A percentile compares a stretch with the other conserved stretches of the same genome.
Evolutionary conservation across 2,329 filamentous ascomycete genomes (phyloP).

Genomic region (Cadophora gregata): DNA sequence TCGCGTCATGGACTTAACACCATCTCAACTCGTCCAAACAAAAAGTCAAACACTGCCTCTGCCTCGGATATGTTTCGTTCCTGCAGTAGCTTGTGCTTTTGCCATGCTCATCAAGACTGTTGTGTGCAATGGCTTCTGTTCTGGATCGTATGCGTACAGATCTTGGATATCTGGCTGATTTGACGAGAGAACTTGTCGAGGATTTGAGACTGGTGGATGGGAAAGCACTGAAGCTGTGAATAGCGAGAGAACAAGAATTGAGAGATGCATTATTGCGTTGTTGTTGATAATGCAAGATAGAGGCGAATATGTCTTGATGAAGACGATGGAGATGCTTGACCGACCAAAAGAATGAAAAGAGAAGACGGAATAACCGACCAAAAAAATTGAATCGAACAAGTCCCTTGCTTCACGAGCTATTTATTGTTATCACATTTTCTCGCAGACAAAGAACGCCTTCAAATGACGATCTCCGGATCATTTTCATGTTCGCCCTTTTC

Average conservation of each 20-base stretch:
- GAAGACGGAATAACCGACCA: background rate
- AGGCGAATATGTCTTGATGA: background rate
- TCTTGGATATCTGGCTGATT: constrained; percentile 23
- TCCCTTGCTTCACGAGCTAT: constrained; percentile 2
- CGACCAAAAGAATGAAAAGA: background rate
- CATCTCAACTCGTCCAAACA: constrained; percentile 12
- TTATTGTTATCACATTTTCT: constrained; percentile 9
- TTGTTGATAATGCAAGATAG: background rate
- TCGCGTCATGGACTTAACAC: constrained; percentile 6
- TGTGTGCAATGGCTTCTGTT: constrained; percentile 29
- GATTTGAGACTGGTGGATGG: constrained; percentile 33
- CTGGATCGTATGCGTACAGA: constrained; percentile 21
- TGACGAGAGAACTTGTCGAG: constrained; percentile 10
- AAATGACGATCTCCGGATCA: constrained; percentile 9
- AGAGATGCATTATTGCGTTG: constrained; percentile 18
- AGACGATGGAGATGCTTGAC: background rate
- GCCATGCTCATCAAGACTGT: constrained; percentile 31
- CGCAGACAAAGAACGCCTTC: background rate
- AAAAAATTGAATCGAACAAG: background rate
- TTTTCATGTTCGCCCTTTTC: background rate
- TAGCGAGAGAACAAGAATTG: constrained; percentile 7
- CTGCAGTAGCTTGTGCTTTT: constrained; percentile 28
- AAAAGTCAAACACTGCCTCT: constrained; percentile 18
- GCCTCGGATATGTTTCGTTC: background rate
- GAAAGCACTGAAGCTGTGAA: constrained; percentile 15